Evolutionary conservation across 2,329 filamentous ascomycete genomes (phyloP).

Genomic region (Hypocrella siamensis): DNA sequence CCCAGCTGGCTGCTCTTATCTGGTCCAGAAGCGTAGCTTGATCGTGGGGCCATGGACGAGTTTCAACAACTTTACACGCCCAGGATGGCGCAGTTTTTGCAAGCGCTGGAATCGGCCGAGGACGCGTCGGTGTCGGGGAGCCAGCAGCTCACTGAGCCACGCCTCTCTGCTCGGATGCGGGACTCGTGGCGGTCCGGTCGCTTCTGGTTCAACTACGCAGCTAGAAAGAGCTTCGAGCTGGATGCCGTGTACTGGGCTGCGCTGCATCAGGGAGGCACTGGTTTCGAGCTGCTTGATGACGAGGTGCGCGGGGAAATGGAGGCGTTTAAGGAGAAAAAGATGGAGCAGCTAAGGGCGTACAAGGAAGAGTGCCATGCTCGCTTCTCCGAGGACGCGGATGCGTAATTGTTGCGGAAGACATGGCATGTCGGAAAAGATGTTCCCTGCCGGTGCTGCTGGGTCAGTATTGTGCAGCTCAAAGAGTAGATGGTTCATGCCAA

Average conservation of each 20-base stretch:
- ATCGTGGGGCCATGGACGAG: slow-evolving; percentile 7
- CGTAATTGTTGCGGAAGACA: too few relatives aligned
- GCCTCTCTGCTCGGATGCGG: slow-evolving; percentile 14
- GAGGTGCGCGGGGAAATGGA: slow-evolving; percentile 10
- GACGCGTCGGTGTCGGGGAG: background rate
- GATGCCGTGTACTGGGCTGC: slow-evolving; percentile 17
- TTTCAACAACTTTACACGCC: slow-evolving; percentile 13
- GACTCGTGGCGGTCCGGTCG: slow-evolving; percentile 16
- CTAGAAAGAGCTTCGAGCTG: slow-evolving; percentile 18
- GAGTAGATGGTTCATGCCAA: too few relatives aligned
- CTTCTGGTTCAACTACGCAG: slow-evolving; percentile 23
- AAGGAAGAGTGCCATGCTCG: slow-evolving; percentile 11
- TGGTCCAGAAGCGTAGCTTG: slow-evolving; percentile 11
- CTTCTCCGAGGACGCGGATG: too few relatives aligned
- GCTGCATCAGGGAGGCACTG: slow-evolving; percentile 11
- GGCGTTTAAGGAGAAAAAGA: slow-evolving; percentile 11
- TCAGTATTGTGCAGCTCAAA: too few relatives aligned
- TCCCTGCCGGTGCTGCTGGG: too few relatives aligned
- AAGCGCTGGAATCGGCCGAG: slow-evolving; percentile 15
- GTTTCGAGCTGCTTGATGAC: slow-evolving; percentile 10
- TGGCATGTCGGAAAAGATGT: too few relatives aligned
- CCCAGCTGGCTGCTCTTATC: slow-evolving; percentile 22
- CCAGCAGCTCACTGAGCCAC: background rate
- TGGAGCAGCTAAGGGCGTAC: slow-evolving; percentile 14
- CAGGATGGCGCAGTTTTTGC: slow-evolving; percentile 20